Evolutionary conservation across 2,329 filamentous ascomycete genomes (phyloP), one percentile per base, ranked within the genome.

Genomic region (Hirsutella rhossiliensis): DNA sequence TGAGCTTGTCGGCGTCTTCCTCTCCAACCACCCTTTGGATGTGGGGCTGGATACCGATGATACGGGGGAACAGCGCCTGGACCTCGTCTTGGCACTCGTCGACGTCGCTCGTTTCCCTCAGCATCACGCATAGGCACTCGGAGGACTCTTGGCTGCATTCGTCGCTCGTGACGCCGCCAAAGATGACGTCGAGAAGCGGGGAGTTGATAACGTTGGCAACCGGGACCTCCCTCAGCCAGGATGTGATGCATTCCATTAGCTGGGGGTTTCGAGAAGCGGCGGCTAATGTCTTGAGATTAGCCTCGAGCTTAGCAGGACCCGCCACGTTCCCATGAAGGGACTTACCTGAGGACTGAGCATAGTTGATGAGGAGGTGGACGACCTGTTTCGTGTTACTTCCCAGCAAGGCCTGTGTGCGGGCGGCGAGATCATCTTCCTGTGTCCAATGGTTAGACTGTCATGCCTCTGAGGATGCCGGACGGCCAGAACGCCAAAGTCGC

Each of bases 151-250:
- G 84, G 54, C 94, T 86, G 9, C 90, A 87, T 37, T 73, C 68
- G 31, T 94, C 86, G 47, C 79, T 75, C 40, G 83, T 75, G 29
- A 96, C 67, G 7, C 84, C 88, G 51, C 80, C 77, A 57, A 96
- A 79, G 41, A 96, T 78, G 43, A 89, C 73, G 51, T 87, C 78
- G 53, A 98, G 72, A 13, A 98, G 72, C 7, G 89, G 84, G 1
- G 90, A 96, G 54, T 82, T 83, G 52, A 94, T 83, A 50, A 98
- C 80, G 48, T 85, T 82, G 50, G 74, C 75, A 40, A 94, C 77
- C 1, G 90, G 87, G 7, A 98, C 87, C 65, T 98, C 92, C 54
- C 88, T 80, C 52, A 97, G 76, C 92, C 92, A 98, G 3, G 92
- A 96, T 29, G 88, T 94, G 54, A 97, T 88, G 61, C 92, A 97